Evolutionary conservation across 2,329 filamentous ascomycete genomes (phyloP).

Genomic region (Curvularia lunata): DNA sequence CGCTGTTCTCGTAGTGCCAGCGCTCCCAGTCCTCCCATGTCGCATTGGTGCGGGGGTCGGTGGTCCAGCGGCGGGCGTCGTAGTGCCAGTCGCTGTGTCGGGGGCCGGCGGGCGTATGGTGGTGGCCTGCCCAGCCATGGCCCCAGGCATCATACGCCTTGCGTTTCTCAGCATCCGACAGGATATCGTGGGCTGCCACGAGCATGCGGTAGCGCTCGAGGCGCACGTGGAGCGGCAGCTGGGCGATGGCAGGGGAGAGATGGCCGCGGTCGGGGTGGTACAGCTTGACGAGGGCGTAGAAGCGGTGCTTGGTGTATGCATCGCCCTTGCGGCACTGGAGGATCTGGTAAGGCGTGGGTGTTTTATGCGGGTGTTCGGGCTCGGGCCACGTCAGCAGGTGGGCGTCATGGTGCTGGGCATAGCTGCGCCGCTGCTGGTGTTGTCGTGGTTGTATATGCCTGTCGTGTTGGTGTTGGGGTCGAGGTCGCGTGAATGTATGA

Average conservation of each 20-base stretch:
- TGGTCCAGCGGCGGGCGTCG: conserved; percentile 42
- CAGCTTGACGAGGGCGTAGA: conserved; percentile 90
- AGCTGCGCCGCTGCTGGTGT: conserved; percentile 24
- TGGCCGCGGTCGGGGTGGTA: conserved; percentile 83
- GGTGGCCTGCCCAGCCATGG: conserved; percentile 71
- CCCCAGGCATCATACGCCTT: conserved; percentile 83
- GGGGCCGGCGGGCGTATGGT: conserved; percentile 28
- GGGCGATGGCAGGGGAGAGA: conserved; percentile 48
- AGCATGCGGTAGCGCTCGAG: conserved; percentile 91
- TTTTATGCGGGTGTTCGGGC: conserved; percentile 45
- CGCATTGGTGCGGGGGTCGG: conserved; percentile 70
- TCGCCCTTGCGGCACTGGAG: conserved; percentile 67
- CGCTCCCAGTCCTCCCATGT: conserved; percentile 98
- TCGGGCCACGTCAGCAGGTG: conserved; percentile 45
- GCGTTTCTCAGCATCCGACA: conserved; percentile 80
- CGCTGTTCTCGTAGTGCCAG: conserved; percentile 46
- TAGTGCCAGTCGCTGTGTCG: conserved; percentile 33
- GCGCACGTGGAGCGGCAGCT: conserved; percentile 64
- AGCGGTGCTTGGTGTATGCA: conserved; percentile 81
- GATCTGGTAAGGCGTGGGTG: conserved; percentile 89
- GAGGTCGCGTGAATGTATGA: conserved; percentile 40
- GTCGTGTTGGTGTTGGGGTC: conserved; percentile 3
- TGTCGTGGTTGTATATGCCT: not conserved
- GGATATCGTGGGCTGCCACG: conserved; percentile 84
- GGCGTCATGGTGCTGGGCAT: conserved; percentile 37